phyloP scores from a whole-genome alignment of 805 yeast species.

The Sugiyamaella smithiae region DNA sequence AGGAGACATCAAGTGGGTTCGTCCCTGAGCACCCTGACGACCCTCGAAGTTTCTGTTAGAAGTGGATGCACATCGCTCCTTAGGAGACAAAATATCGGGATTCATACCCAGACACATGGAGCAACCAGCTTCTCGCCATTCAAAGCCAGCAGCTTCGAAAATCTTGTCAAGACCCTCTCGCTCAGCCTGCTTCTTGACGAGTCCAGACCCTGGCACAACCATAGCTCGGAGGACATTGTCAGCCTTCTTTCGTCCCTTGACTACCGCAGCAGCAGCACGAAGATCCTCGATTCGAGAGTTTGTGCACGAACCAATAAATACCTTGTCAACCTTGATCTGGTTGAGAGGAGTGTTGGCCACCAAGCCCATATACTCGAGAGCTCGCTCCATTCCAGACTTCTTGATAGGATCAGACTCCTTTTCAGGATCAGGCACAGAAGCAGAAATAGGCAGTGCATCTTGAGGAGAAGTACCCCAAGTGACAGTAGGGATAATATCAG shows the following conservation, averaged over 20 bases:
- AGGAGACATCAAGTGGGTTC: conserved; percentile 98
- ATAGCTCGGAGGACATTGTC: conserved; percentile 62
- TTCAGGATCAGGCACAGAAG: conserved; percentile 87
- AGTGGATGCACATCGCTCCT: conserved; percentile 98
- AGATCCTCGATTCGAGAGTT: conserved; percentile 97
- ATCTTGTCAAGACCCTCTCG: conserved; percentile 90
- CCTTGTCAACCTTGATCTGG: conserved; percentile 82
- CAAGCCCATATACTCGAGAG: conserved; percentile 90
- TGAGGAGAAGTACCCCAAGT: conserved; percentile 99
- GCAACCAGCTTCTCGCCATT: conserved; percentile 99
- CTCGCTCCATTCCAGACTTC: conserved; percentile 84
- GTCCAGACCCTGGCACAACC: conserved; percentile 97
- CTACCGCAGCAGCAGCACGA: conserved; percentile 92
- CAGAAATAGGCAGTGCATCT: conserved; percentile 94
- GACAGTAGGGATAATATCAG: conserved; percentile 89
- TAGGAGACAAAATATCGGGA: conserved; percentile 92
- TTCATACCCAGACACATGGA: conserved; percentile 99
- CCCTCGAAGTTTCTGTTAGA: conserved; percentile 99
- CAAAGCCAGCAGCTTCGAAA: conserved; percentile 89
- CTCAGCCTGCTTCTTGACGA: conserved; percentile 92
- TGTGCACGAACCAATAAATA: conserved; percentile 97
- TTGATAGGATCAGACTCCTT: conserved; percentile 57
- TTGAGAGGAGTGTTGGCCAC: conserved; percentile 73
- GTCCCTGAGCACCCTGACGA: conserved; percentile 93
- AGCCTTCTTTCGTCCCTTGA: conserved; percentile 85